These are phyloP conservation scores for Sambucus nigra DNA, from an alignment of 129 eudicot genomes.

Conservation along the genomic window DNA sequence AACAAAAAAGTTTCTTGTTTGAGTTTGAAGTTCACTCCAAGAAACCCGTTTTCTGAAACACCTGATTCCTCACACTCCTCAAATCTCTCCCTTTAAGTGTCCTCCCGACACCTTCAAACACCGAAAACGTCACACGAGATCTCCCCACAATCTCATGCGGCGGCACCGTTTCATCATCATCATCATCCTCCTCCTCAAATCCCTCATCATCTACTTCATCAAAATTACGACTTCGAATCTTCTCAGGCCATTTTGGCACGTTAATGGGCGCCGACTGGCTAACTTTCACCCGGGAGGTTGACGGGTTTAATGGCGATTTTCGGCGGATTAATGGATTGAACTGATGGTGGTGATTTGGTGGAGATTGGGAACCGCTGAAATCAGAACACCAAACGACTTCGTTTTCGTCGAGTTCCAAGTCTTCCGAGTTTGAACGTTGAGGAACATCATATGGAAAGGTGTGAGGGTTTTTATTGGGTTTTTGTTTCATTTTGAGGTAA, in stretches of 20 bases:
- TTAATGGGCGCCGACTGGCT: slow-evolving; percentile 88
- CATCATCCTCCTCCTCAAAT: slow-evolving; percentile 38
- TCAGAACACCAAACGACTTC: slow-evolving; percentile 58
- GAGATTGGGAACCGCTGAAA: slow-evolving; percentile 7
- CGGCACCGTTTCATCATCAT: slow-evolving; percentile 57
- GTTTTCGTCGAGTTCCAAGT: slow-evolving; percentile 52
- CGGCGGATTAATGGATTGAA: slow-evolving; percentile 40
- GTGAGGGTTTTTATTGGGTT: no score
- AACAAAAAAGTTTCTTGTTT: background rate
- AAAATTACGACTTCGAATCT: slow-evolving; percentile 2
- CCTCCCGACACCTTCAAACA: slow-evolving; percentile 81
- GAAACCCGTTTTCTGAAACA: slow-evolving; percentile 84
- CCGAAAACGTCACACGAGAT: slow-evolving; percentile 82
- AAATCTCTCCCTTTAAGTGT: slow-evolving; percentile 85
- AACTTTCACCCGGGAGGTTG: slow-evolving; percentile 14
- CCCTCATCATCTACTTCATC: slow-evolving; percentile 30
- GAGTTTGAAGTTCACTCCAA: slow-evolving; percentile 47
- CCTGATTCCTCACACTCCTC: slow-evolving; percentile 72
- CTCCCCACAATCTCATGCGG: slow-evolving; percentile 91
- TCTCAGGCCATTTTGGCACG: slow-evolving; percentile 70
- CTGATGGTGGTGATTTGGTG: slow-evolving; percentile 1
- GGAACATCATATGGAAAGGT: no score
- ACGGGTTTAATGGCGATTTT: slow-evolving; percentile 36
- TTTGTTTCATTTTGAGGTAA: no score
- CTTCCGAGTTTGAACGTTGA: slow-evolving; percentile 13